A percentile compares a stretch with the other conserved stretches of the same genome.
Conservation (phyloP, 2,329 filamentous ascomycete genomes). For the Penicillium sp. region DNA sequence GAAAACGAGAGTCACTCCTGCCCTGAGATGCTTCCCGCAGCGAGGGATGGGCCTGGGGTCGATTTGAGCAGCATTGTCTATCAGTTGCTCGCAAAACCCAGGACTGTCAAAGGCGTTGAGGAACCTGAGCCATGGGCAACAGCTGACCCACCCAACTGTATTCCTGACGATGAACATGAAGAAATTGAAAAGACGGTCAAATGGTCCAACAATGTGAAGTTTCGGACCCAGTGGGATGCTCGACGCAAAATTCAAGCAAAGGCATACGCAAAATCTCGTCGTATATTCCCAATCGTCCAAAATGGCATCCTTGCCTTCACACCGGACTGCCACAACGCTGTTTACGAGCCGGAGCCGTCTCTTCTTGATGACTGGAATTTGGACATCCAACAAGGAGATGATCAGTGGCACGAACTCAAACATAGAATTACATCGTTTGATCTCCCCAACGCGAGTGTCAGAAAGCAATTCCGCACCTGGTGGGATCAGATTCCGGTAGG, state of each 20-base stretch:
- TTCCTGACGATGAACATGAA: background rate
- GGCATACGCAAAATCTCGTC: constrained; percentile 1
- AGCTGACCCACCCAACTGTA: background rate
- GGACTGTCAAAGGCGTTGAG: background rate
- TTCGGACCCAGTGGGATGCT: background rate
- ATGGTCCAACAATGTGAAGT: background rate
- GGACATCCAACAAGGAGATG: background rate
- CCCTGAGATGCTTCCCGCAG: constrained; percentile 23
- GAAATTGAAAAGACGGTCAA: background rate
- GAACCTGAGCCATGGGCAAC: background rate
- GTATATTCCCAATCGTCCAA: background rate
- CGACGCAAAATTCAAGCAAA: background rate
- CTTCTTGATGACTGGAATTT: background rate
- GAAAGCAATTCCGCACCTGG: constrained; percentile 19
- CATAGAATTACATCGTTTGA: background rate
- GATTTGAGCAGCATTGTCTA: constrained; percentile 25
- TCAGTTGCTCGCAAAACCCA: constrained; percentile 11
- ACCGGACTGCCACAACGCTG: background rate
- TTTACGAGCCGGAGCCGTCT: background rate
- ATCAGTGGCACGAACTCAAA: background rate
- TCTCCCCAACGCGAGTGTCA: background rate
- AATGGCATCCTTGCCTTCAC: background rate
- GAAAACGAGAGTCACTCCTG: constrained; percentile 7
- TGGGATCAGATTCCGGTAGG: constrained; percentile 22
- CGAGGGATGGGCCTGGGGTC: constrained; percentile 31